Evolutionary conservation across 2,329 filamentous ascomycete species (phyloP), one percentile per base, ranked within the genome.

Genomic region (Botrytis cinerea): DNA sequence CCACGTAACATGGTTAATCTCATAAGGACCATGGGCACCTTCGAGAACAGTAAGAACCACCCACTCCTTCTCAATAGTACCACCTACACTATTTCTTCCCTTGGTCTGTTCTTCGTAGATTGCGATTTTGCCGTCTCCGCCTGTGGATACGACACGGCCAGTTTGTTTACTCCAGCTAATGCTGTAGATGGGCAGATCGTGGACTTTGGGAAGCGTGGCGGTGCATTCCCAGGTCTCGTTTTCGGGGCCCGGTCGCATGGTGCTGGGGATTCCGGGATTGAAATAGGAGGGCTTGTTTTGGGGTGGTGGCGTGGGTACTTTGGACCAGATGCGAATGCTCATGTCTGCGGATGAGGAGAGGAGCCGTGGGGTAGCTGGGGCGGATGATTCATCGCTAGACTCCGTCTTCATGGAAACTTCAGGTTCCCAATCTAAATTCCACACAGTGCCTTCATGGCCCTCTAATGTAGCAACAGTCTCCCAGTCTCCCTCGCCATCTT

Each of bases 1-100:
- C 96, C 96, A 99, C 2, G 89, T 90, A 67, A 96, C 88, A 82
- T 98, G 94, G 80, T 99, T 99, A 76, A 98, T 87, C 83, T 99
- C 96, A 80, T 95, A 98, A 3, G 97, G 93, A 0, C 94, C 95
- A 81, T 99, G 96, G 2, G 91, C 93, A 48, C 91, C 91, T 66
- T 91, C 86, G 1, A 92, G 80, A n/a, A 88, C 87, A 0, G 90
- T 89, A 25, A 97, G 80, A 5, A 95, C 83, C 10, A 86, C 85
- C 96, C 96, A 98, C 74, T 88, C 86, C 1, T 87, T 88, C 62
- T 79, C 78, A 14, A 80, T 75, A 6, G 64, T 78, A 25, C 77
- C 79, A 4, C 79, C 78, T 22, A 80, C 77, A 4, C 73, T 77
- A 71, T 28, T 80, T 77, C 43, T 77, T 74, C 73, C 78, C 74